Percentiles rank a stretch among this genome's conserved stretches.
Conservation (phyloP, 169 alveolate species). For the Perkinsus olseni region DNA sequence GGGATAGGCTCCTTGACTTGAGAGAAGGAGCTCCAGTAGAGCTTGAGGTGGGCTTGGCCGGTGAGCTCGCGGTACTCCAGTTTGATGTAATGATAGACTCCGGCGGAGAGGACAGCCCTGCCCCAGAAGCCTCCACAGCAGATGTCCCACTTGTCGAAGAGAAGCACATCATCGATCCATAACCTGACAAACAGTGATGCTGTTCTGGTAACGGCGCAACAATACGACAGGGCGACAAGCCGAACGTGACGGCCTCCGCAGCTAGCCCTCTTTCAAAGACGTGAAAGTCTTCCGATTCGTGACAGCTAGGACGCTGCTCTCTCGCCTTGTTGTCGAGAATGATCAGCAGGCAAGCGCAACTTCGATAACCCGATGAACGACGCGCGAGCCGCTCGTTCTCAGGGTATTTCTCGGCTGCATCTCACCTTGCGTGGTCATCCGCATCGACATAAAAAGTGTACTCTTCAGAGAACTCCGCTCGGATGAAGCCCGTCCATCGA, state of each 20-base stretch:
- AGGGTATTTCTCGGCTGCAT: too few species aligned
- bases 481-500: not conserved
- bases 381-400: too few species aligned
- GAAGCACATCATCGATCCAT: not conserved
- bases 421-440: not conserved
- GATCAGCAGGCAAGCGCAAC: too few species aligned
- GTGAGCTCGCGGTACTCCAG: not conserved
- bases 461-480: not conserved
- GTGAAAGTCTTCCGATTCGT: too few species aligned
- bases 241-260: too few species aligned
- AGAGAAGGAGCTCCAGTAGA: not conserved
- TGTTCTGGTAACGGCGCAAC: too few species aligned
- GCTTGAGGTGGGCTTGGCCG: not conserved
- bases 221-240: too few species aligned
- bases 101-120: not conserved
- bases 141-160: conserved; percentile 2
- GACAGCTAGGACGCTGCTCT: too few species aligned
- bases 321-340: too few species aligned
- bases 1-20: not conserved
- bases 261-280: too few species aligned
- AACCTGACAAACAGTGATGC: not conserved
- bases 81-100: not conserved
- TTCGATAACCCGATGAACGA: too few species aligned
- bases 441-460: not conserved
- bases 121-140: not conserved